Base-by-base conservation (phyloP, 208 protist species). In the Leishmania arabica region DNA sequence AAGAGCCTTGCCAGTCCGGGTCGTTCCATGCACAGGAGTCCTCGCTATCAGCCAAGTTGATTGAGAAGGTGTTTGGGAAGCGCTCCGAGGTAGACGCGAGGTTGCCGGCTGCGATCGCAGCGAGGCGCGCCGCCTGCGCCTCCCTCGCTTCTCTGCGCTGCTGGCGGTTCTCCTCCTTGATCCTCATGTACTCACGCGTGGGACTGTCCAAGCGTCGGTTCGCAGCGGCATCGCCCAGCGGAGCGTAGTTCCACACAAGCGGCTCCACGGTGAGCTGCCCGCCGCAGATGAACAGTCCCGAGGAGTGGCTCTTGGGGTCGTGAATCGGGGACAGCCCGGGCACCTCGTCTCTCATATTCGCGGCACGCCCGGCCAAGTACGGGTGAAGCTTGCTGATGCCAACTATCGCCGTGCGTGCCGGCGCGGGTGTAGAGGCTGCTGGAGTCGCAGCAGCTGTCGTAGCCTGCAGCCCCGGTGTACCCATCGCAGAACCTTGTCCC, bases 381-480 rank as follows among this genome's bases (percentile, higher is more conserved):
- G 78, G 80, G 15, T 74, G 70, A 13, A 86, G 21, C 47, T 78
- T 81, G 79, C 90, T 90, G 73, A 93, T 89, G 54, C 88, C 90
- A 13, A 88, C 79, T 11, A 87, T 69, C 64, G 64, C 64, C 42
- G 82, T 64, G 34, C 62, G 47, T n/a, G 54, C n/a, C 45, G 68
- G 68, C n/a, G 81, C 8, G 9, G 81, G 45, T 27, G 72, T 6
- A 53, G 76, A 15, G 0, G 76, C 73, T 34, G 74, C 11, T 5
- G 62, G 69, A 45, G 74, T 40, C 13, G 78, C 64, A 17, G 73
- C 19, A 17, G 80, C 21, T 0, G 69, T 21, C 5, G 24, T 53
- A 45, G 45, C 17, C 27, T 27, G 19, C 27, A 24, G n/a, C 27
- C 27, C 45, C 2, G 27, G 45, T 24, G 45, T 2, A 34, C 24